Base-by-base conservation (phyloP, 2,329 filamentous ascomycete species). In the Juglanconis oblonga region DNA sequence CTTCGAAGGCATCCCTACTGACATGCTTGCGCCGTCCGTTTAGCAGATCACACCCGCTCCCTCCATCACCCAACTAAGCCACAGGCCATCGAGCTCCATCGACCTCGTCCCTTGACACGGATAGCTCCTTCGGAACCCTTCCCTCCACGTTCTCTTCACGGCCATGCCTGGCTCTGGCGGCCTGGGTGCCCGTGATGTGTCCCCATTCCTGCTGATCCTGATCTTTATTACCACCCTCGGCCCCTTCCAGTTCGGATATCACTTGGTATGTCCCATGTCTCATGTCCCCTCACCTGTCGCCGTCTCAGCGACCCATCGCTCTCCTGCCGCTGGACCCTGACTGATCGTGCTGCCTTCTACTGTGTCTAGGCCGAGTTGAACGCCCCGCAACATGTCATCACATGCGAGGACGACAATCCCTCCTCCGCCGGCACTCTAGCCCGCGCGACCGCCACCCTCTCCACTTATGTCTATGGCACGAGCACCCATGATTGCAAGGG, bases 211-310 rank as follows among this genome's bases (percentile, higher is more conserved):
- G 67, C 71, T 95, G 69, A 85, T 91, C 70, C 77, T 95, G 51
- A 83, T 98, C 58, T 76, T 87, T 62, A 81, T 93, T 61, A 86
- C 90, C 48, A 96, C 92, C 0, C 77, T 97, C 17, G 95, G 94
- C 0, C 92, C 95, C 1, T 83, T 98, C 49, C 92, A 97, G 69
- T 99, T 97, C 72, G 95, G 95, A 64, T 97, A 91, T 75, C 94
- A 98, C 75, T 76, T 98, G 72, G 92, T 95, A 82, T 70, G 58
- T 10, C 11, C 24, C 24, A 24, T 24, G 24, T 24, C 24, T 2
- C 24, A 24, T 24, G 24, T 24, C 24, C 24, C 24, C 24, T 24
- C 24, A 24, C 24, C 24, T 24, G 24, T 24, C 24, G 24, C 24
- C 24, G 78, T 70, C 9, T 40, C 33, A 24, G 29, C 33, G 31